Conservation (phyloP, 1,139 yeast species). For the Pichia inconspicua region DNA sequence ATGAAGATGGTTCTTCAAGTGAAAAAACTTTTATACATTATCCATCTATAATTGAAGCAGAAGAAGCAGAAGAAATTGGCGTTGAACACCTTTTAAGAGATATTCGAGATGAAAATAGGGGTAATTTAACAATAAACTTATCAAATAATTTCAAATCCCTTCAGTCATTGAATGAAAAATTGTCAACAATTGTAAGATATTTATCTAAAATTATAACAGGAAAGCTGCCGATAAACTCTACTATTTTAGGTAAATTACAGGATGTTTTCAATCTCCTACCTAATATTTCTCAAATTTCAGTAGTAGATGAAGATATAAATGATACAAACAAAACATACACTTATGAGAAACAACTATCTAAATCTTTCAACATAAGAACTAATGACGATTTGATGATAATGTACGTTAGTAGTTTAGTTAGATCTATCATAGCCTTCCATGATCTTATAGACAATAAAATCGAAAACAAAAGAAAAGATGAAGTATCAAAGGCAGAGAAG, state of each 20-base stretch:
- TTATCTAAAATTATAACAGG: conserved; percentile 66
- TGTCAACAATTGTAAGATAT: conserved; percentile 72
- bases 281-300: conserved; percentile 45
- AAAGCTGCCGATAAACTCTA: conserved; percentile 80
- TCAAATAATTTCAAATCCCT: conserved; percentile 86
- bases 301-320: conserved; percentile 19
- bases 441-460: conserved; percentile 94
- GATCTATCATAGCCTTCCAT: conserved; percentile 94
- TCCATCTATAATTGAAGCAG: conserved; percentile 90
- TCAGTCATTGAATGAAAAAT: conserved; percentile 75
- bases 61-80: conserved; percentile 98
- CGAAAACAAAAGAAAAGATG: conserved; percentile 49
- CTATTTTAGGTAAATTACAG: conserved; percentile 85
- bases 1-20: conserved; percentile 92
- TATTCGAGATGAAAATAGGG: conserved; percentile 94
- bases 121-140: conserved; percentile 76
- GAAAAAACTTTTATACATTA: conserved; percentile 91
- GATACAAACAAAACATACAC: conserved; percentile 20
- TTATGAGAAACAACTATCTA: conserved; percentile 43
- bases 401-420: conserved; percentile 79
- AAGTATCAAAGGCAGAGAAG: neutral
- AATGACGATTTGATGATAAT: conserved; percentile 95
- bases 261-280: conserved; percentile 92
- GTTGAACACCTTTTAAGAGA: conserved; percentile 94
- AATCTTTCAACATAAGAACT: conserved; percentile 85